phyloP scores from a whole-genome alignment of 176 grass and related monocot genomes.

The Phyllostachys edulis region DNA sequence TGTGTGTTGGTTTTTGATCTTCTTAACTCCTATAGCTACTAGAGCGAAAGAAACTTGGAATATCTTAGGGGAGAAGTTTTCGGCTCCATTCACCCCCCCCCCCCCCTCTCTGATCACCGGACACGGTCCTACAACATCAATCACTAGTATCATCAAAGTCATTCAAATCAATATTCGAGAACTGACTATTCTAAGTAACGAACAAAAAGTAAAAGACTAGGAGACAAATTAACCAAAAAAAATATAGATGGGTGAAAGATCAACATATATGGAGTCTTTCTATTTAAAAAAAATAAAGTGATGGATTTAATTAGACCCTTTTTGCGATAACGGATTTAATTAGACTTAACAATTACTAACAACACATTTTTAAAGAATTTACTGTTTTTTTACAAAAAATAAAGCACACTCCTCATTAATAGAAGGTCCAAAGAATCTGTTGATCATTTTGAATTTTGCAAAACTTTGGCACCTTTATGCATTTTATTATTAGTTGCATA shows the following conservation, averaged over 20 bases:
- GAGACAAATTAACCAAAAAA: background rate
- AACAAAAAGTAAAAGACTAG: background rate
- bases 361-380: background rate
- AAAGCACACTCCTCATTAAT: background rate
- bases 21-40: too few relatives aligned
- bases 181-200: background rate
- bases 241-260: background rate
- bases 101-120: too few relatives aligned
- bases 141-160: conserved; percentile 1
- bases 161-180: background rate
- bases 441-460: background rate
- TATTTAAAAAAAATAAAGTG: background rate
- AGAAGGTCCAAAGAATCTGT: background rate
- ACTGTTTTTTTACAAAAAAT: background rate
- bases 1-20: too few relatives aligned
- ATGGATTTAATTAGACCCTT: background rate
- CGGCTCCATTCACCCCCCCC: too few relatives aligned
- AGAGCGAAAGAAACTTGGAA: too few relatives aligned
- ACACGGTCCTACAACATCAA: background rate
- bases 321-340: too few relatives aligned
- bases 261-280: background rate
- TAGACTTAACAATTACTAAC: background rate
- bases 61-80: too few relatives aligned
- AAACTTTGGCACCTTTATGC: background rate
- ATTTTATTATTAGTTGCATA: background rate